Evolutionary conservation across 352 stramenopile species (phyloP).

Genomic region (Discostella stelligera): DNA sequence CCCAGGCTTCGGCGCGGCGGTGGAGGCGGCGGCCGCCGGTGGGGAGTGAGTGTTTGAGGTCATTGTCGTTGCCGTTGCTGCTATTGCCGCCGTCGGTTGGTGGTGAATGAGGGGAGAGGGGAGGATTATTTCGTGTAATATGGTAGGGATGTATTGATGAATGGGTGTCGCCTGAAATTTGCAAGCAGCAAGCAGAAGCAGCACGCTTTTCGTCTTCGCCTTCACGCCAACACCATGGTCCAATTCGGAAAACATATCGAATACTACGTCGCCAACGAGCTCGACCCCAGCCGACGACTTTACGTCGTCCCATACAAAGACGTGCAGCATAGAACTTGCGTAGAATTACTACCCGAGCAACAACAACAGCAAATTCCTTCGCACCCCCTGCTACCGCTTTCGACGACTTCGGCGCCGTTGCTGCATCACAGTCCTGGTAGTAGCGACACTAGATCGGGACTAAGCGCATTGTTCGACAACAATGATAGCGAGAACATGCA

Average conservation of each 20-base stretch:
- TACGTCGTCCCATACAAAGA: slow-evolving; percentile 56
- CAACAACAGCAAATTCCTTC: neutral
- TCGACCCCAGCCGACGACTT: slow-evolving; percentile 10
- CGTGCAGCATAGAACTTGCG: slow-evolving; percentile 38
- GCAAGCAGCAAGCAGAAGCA: too few species aligned
- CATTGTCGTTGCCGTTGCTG: neutral
- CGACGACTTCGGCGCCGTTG: neutral
- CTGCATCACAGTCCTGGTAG: neutral
- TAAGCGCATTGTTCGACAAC: slow-evolving; percentile 1
- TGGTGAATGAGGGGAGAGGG: too few species aligned
- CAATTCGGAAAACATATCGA: slow-evolving; percentile 54
- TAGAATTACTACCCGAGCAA: slow-evolving; percentile 1
- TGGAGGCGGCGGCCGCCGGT: neutral
- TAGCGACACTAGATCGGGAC: neutral
- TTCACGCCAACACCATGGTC: slow-evolving; percentile 24
- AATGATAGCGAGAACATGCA: neutral
- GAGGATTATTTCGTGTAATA: too few species aligned
- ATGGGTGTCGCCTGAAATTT: too few species aligned
- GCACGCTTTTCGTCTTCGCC: too few species aligned
- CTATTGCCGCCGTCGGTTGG: neutral
- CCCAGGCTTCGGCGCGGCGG: neutral
- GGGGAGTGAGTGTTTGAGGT: neutral
- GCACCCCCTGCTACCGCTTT: neutral
- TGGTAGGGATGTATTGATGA: too few species aligned
- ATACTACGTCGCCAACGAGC: slow-evolving; percentile 33